phyloP scores from a whole-genome alignment of 2,329 filamentous ascomycete genomes.

The Penicillium sclerotigenum region DNA sequence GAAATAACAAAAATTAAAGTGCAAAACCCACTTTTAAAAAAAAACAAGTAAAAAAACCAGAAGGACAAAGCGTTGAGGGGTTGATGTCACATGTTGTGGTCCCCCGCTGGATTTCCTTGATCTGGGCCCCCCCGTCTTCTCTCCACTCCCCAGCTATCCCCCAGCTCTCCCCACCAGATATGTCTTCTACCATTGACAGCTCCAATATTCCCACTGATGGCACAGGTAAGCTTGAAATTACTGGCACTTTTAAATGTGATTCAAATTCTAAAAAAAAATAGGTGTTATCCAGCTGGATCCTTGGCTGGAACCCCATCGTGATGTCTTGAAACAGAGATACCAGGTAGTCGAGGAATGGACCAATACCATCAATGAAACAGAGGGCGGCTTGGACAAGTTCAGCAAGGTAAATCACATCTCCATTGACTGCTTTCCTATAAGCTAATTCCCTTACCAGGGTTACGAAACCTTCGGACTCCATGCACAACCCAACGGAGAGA shows the following conservation, averaged over 20 bases:
- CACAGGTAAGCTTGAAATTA: conserved; percentile 17
- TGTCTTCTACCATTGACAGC: conserved; percentile 5
- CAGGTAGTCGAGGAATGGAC: conserved; percentile 82
- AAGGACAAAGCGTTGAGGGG: conserved; percentile 14
- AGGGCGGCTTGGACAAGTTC: conserved; percentile 90
- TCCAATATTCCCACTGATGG: conserved; percentile 17
- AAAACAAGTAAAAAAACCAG: not conserved
- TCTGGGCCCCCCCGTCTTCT: conserved; percentile 3
- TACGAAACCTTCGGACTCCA: conserved; percentile 84
- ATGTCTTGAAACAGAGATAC: conserved; percentile 71
- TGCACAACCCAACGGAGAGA: conserved; percentile 75
- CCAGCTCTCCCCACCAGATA: conserved; percentile 3
- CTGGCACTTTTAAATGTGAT: not conserved
- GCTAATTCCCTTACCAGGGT: conserved; percentile 54
- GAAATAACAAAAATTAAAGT: not conserved
- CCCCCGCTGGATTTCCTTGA: conserved; percentile 11
- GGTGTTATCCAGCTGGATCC: conserved; percentile 86
- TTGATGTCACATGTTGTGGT: conserved; percentile 17
- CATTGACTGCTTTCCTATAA: conserved; percentile 1
- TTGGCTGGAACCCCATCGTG: conserved; percentile 82
- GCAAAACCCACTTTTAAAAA: not conserved
- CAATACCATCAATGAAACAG: conserved; percentile 72
- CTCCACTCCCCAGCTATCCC: not conserved
- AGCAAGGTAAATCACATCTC: conserved; percentile 59
- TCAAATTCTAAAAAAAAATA: conserved; percentile 36